Conservation (phyloP, 768 basidiomycete species). For the Auricularia sp. region DNA sequence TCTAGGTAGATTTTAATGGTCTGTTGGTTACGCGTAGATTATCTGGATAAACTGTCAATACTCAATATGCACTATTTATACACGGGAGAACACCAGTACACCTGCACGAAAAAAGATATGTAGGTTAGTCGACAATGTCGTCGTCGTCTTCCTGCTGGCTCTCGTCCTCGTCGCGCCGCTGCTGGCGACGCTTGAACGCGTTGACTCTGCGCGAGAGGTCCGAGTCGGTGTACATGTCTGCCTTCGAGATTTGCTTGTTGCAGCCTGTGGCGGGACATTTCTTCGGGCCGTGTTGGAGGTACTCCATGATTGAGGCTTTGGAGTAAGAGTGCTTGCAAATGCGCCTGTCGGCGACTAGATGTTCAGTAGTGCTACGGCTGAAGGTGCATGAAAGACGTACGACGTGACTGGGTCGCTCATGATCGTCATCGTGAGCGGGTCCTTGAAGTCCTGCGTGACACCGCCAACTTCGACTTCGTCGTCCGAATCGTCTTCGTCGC, state of each 20-base stretch:
- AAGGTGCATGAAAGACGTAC: constrained; percentile 36
- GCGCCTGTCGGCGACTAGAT: constrained; percentile 28
- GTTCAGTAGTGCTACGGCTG: neutral
- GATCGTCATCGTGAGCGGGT: constrained; percentile 63
- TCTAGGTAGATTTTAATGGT: neutral
- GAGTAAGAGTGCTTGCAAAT: constrained; percentile 82
- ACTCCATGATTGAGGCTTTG: constrained; percentile 53
- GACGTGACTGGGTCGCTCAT: constrained; percentile 73
- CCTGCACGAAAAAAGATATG: neutral
- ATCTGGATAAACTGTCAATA: neutral
- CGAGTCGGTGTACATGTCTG: constrained; percentile 43
- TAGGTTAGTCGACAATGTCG: constrained; percentile 47
- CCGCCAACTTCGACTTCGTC: constrained; percentile 88
- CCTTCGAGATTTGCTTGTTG: constrained; percentile 43
- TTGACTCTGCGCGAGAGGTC: constrained; percentile 55
- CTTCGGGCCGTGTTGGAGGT: constrained; percentile 34
- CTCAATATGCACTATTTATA: neutral
- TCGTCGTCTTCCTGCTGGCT: constrained; percentile 24
- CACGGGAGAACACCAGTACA: neutral
- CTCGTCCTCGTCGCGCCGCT: constrained; percentile 19
- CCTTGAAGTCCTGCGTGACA: constrained; percentile 71
- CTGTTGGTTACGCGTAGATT: too few species aligned
- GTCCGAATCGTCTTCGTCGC: constrained; percentile 73
- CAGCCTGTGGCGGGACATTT: constrained; percentile 71
- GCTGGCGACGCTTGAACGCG: constrained; percentile 43